phyloP scores from a whole-genome alignment of 352 stramenopile species.

The Phytophthora sp. region DNA sequence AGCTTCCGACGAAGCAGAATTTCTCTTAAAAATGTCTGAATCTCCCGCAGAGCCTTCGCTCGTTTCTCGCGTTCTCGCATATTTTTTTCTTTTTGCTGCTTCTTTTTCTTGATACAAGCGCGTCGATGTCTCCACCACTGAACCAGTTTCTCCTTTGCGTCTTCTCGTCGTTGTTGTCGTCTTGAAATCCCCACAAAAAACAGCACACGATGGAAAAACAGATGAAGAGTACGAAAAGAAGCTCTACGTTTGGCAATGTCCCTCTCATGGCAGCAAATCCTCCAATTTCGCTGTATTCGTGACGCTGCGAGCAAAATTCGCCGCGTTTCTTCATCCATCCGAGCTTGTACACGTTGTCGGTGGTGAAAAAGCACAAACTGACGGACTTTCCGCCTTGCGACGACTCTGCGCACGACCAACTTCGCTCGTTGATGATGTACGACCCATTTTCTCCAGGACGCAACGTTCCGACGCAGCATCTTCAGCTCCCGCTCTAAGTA shows the following conservation, averaged over 20 bases:
- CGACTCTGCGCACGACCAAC: conserved; percentile 25
- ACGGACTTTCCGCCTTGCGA: conserved; percentile 37
- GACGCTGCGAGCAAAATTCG: conserved; percentile 14
- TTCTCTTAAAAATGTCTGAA: conserved; percentile 59
- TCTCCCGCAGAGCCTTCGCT: conserved; percentile 30
- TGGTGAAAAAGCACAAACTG: conserved; percentile 35
- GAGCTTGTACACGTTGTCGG: conserved; percentile 8
- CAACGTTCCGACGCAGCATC: conserved; percentile 63
- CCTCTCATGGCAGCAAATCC: conserved; percentile 7
- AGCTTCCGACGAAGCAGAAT: conserved; percentile 45
- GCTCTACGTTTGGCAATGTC: conserved; percentile 4
- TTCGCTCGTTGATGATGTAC: conserved; percentile 30
- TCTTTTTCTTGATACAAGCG: conserved; percentile 17
- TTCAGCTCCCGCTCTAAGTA: conserved; percentile 76
- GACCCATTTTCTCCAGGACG: conserved; percentile 42
- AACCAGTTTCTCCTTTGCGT: conserved; percentile 44
- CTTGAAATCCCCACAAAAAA: conserved; percentile 48
- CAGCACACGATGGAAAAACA: conserved; percentile 48
- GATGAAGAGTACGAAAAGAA: conserved; percentile 46
- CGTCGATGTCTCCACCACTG: conserved; percentile 50
- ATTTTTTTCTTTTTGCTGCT: conserved; percentile 19
- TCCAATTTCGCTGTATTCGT: conserved; percentile 43
- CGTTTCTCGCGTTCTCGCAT: conserved; percentile 27
- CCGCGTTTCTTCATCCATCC: conserved; percentile 12
- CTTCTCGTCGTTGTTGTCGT: conserved; percentile 26